Evolutionary conservation across 768 basidiomycete genomes (phyloP).

Genomic region (Podaxis sp.): DNA sequence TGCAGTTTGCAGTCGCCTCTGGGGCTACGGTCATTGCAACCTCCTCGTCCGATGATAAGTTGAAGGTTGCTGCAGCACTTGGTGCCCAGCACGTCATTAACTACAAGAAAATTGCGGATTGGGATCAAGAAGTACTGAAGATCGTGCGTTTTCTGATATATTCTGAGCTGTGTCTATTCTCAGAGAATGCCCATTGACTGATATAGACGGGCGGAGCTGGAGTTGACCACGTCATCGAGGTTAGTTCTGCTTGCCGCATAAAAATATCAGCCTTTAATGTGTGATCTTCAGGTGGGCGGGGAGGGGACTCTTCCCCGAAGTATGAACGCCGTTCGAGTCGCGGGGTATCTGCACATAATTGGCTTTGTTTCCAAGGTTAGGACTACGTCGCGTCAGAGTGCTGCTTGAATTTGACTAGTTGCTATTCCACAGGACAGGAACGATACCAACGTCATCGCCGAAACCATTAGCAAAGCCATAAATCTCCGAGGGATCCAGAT

Average conservation of each 20-base stretch:
- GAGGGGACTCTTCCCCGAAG: slow-evolving; percentile 46
- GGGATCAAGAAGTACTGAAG: slow-evolving; percentile 50
- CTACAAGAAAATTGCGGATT: slow-evolving; percentile 55
- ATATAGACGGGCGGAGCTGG: slow-evolving; percentile 35
- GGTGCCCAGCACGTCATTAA: slow-evolving; percentile 60
- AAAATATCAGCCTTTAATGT: not conserved
- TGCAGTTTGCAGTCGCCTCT: slow-evolving; percentile 59
- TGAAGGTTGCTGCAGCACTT: slow-evolving; percentile 47
- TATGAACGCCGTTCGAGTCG: slow-evolving; percentile 34
- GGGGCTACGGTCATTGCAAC: slow-evolving; percentile 67
- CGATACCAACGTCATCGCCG: slow-evolving; percentile 28
- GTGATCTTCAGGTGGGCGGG: slow-evolving; percentile 49
- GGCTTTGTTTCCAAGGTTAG: slow-evolving; percentile 45
- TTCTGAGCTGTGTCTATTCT: too few species aligned
- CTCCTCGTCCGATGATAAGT: slow-evolving; percentile 65
- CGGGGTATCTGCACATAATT: slow-evolving; percentile 48
- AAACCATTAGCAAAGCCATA: slow-evolving; percentile 37
- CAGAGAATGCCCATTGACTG: not conserved
- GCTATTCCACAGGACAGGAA: not conserved
- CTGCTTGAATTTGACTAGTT: not conserved
- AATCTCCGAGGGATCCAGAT: slow-evolving; percentile 51
- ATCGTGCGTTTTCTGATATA: slow-evolving; percentile 31
- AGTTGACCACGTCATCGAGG: slow-evolving; percentile 41
- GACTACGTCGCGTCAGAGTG: not conserved
- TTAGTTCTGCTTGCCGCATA: slow-evolving; percentile 16